Base-by-base conservation (phyloP, 148 eudicot genomes). In the Chenopodium suecicum region DNA sequence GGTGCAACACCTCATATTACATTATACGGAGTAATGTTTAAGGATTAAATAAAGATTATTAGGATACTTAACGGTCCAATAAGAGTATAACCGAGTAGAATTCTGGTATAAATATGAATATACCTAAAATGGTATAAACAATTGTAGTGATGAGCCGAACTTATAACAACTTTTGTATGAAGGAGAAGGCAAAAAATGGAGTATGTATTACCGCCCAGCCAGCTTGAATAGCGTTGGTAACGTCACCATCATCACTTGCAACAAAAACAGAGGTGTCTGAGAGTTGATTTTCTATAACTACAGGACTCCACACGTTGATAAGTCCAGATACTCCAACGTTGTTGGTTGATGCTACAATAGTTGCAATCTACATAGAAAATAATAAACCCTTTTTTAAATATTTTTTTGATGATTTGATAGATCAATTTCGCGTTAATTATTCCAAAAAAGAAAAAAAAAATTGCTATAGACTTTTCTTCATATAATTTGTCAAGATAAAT, bases 131-230 rank as follows among this genome's bases (percentile, higher is more conserved):
- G 54, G 1, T 50, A 50, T 50, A 41, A 41, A 41, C 7, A 41
- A 7, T 37, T 41, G 8, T 41, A 41, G 7, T 41, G 44, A 41
- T 41, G 44, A 41, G 44, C 44, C 44, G 1, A 41, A 41, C 44
- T 41, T 5, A 41, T 7, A 41, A 37, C 6, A 37, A 41, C 44
- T 41, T 41, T 6, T 5, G 44, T 41, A 41, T 41, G 8, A 1
- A 56, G 19, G 5, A 0, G 62, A 17, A 17, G 62, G 62, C 22
- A 56, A 56, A 25, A 44, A 41, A 70, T 22, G 23, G 23, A 23
- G 23, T 9, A 74, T 84, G 81, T 83, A 8, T 79, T 84, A 84
- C 86, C 23, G 70, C 27, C 86, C 86, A 84, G 9, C 86, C 83
- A 0, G 79, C 70, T 41, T 16, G 7, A 13, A 85, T 68, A 68